Percentiles rank a stretch among this genome's conserved stretches.
Evolutionary conservation across 2,329 filamentous ascomycete genomes (phyloP).

Genomic region (Immersiporthe knoxdaviesiana): DNA sequence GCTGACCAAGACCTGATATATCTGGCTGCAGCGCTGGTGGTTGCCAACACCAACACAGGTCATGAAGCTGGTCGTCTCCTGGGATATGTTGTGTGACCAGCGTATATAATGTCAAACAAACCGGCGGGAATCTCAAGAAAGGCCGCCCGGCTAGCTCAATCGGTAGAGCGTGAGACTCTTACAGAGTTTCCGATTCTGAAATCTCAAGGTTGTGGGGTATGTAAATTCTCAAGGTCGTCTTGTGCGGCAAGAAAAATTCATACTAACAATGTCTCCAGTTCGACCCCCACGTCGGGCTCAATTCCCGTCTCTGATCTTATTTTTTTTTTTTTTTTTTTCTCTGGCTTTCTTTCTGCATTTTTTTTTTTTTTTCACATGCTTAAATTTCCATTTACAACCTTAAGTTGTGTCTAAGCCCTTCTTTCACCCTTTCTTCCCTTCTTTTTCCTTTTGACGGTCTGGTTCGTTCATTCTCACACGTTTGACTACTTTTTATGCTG

Average conservation of each 20-base stretch:
- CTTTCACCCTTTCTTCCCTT: too few species aligned
- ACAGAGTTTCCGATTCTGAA: slow-evolving; percentile 32
- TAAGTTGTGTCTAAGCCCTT: too few species aligned
- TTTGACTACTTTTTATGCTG: neutral
- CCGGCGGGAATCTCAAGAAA: neutral
- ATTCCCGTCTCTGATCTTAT: slow-evolving; percentile 31
- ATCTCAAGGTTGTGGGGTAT: slow-evolving; percentile 19
- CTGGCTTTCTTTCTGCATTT: neutral
- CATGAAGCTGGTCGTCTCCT: neutral
- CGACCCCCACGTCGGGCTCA: slow-evolving; percentile 36
- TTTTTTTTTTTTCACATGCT: neutral
- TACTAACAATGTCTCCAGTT: slow-evolving; percentile 25
- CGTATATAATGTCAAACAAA: neutral
- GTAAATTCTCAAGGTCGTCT: neutral
- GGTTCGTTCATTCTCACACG: too few species aligned
- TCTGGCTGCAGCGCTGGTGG: neutral
- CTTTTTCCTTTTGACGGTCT: too few species aligned
- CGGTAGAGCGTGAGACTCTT: slow-evolving; percentile 76
- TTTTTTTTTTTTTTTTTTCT: slow-evolving; percentile 14
- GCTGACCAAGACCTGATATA: neutral
- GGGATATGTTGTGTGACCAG: neutral
- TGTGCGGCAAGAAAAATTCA: neutral
- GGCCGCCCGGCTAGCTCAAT: slow-evolving; percentile 66
- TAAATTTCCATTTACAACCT: too few species aligned
- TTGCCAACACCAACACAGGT: neutral